These are phyloP conservation scores for Speleostelium caveatum DNA, from an alignment of 78 protist genomes.

Conservation along the genomic window DNA sequence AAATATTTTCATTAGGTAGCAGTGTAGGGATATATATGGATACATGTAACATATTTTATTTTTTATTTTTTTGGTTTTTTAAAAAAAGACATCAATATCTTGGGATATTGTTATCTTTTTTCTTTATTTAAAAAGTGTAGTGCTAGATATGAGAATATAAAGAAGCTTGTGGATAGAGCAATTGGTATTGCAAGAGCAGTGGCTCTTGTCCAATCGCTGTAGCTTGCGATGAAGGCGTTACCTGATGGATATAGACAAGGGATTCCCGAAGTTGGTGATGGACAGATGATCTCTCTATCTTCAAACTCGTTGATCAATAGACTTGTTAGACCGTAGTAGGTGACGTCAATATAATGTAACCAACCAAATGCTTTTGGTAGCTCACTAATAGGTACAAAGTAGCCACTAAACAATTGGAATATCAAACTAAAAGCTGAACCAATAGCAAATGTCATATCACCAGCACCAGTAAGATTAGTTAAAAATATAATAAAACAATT, in stretches of 20 bases:
- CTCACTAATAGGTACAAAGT: conserved; percentile 42
- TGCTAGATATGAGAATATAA: not conserved
- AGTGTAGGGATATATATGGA: too few relatives aligned
- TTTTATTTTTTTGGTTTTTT: too few relatives aligned
- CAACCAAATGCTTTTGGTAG: conserved; percentile 58
- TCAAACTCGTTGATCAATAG: conserved; percentile 15
- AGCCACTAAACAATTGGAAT: conserved; percentile 60
- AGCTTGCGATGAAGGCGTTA: not conserved
- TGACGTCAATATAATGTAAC: conserved; percentile 50
- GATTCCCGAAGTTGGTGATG: not conserved
- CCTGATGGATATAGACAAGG: conserved; percentile 40
- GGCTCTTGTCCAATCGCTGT: conserved; percentile 1
- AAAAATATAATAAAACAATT: conserved; percentile 45
- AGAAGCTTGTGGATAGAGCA: not conserved
- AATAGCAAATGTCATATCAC: conserved; percentile 60
- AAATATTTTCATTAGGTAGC: too few relatives aligned
- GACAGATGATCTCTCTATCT: conserved; percentile 23
- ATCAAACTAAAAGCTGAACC: conserved; percentile 68
- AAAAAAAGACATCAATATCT: too few relatives aligned
- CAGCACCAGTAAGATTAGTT: conserved; percentile 46
- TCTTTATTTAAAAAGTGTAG: conserved; percentile 37
- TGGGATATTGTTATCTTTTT: conserved; percentile 14
- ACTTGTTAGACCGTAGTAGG: conserved; percentile 11
- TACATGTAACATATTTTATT: too few relatives aligned
- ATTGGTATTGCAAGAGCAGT: not conserved